Conservation (phyloP, 768 basidiomycete genomes). For the Chalciporus piperatus region DNA sequence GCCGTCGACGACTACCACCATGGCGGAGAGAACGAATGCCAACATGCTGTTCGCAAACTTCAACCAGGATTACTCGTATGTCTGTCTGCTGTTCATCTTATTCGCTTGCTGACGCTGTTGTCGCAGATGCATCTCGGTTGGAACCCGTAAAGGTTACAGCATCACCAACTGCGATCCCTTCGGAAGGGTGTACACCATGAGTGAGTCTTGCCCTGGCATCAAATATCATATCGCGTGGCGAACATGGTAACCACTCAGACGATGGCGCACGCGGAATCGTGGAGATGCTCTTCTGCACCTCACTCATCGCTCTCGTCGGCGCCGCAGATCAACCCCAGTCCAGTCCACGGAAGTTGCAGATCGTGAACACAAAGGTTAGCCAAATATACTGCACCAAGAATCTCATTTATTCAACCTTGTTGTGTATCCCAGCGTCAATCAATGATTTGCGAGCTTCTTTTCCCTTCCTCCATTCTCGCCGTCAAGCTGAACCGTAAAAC, state of each 20-base stretch:
- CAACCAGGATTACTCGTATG: constrained; percentile 96
- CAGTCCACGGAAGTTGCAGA: constrained; percentile 91
- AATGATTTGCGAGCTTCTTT: constrained; percentile 97
- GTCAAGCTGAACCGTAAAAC: constrained; percentile 98
- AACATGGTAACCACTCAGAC: constrained; percentile 41
- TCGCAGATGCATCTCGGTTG: constrained; percentile 83
- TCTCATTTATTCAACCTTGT: neutral
- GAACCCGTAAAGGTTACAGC: constrained; percentile 92
- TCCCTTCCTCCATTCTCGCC: constrained; percentile 94
- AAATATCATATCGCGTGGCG: neutral
- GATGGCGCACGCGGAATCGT: constrained; percentile 95
- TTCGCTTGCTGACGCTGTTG: constrained; percentile 1
- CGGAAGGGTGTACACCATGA: constrained; percentile 92
- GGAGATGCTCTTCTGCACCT: constrained; percentile 99
- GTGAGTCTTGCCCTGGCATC: constrained; percentile 46
- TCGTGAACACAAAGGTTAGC: constrained; percentile 95
- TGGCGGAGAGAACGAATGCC: constrained; percentile 40
- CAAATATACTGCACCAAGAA: neutral
- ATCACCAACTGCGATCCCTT: constrained; percentile 99
- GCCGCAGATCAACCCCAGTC: constrained; percentile 90
- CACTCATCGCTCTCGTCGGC: constrained; percentile 94
- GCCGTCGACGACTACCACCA: constrained; percentile 18
- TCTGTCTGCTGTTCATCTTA: neutral
- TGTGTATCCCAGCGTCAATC: constrained; percentile 72
- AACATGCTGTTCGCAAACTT: constrained; percentile 88